phyloP scores from a whole-genome alignment of 352 stramenopile genomes.

The Globisporangium middletonii region DNA sequence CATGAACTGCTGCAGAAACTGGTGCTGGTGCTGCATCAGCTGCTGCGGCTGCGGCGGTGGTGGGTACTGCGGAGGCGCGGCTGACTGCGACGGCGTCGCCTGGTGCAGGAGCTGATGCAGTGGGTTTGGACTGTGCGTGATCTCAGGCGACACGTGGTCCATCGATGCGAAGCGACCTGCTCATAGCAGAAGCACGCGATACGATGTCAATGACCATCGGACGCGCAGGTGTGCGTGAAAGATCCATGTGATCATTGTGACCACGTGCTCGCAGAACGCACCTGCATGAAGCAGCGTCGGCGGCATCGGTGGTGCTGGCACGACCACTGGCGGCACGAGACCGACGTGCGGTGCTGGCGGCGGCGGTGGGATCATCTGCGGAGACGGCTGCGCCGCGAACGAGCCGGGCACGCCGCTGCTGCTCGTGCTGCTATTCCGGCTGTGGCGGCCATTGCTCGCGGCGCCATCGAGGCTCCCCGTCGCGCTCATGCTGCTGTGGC shows the following conservation, averaged over 20 bases:
- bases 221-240: background rate
- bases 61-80: conserved; percentile 16
- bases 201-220: background rate
- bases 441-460: conserved; percentile 24
- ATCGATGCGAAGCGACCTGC: conserved; percentile 43
- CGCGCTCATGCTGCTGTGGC: conserved; percentile 2
- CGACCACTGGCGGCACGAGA: conserved; percentile 9
- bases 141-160: conserved; percentile 52
- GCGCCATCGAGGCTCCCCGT: conserved; percentile 6
- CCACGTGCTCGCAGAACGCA: conserved; percentile 1
- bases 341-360: conserved; percentile 13
- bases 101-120: conserved; percentile 64
- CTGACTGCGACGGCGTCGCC: conserved; percentile 19
- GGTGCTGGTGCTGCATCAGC: conserved; percentile 36
- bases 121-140: conserved; percentile 60
- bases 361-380: conserved; percentile 18
- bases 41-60: conserved; percentile 19
- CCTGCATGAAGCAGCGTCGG: conserved; percentile 10
- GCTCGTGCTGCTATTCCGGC: conserved; percentile 36
- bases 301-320: conserved; percentile 12
- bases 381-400: conserved; percentile 11
- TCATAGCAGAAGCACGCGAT: background rate
- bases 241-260: conserved; percentile 2
- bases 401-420: conserved; percentile 21
- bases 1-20: conserved; percentile 56